phyloP scores from a whole-genome alignment of 371 early-diverging fungal species.

The Mucor velutinosus region DNA sequence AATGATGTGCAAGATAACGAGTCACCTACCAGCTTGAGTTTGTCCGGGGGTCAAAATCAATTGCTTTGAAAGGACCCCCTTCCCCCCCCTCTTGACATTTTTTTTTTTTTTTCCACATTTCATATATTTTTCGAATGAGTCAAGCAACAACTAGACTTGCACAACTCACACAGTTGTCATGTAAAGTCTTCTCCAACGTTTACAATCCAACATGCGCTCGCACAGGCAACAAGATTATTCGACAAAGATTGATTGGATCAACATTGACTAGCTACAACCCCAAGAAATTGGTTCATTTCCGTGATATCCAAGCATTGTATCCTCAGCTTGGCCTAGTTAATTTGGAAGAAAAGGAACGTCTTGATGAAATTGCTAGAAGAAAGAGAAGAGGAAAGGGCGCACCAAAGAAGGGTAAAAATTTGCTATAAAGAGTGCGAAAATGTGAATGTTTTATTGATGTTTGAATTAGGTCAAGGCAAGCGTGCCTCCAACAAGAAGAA shows the following conservation, averaged over 20 bases:
- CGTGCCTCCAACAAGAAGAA: conserved; percentile 66
- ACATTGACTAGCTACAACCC: conserved; percentile 72
- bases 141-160: conserved; percentile 41
- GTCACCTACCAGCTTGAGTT: background rate
- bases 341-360: conserved; percentile 66
- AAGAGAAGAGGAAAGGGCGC: conserved; percentile 83
- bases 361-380: conserved; percentile 69
- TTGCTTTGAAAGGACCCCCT: background rate
- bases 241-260: conserved; percentile 69
- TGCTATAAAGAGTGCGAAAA: background rate
- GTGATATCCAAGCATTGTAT: conserved; percentile 61
- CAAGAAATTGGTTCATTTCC: conserved; percentile 56
- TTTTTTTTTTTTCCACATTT: background rate
- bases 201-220: conserved; percentile 75
- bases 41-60: conserved; percentile 4
- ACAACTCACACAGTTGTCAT: conserved; percentile 64
- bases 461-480: conserved; percentile 60
- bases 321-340: conserved; percentile 65
- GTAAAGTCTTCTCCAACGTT: conserved; percentile 67
- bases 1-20: conserved; percentile 32
- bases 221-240: conserved; percentile 75
- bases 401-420: conserved; percentile 73
- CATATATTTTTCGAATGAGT: conserved; percentile 11
- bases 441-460: background rate
- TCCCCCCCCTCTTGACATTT: background rate